Evolutionary conservation across 495 filamentous ascomycete species (phyloP).

Genomic region (Lophiostoma macrostomum): DNA sequence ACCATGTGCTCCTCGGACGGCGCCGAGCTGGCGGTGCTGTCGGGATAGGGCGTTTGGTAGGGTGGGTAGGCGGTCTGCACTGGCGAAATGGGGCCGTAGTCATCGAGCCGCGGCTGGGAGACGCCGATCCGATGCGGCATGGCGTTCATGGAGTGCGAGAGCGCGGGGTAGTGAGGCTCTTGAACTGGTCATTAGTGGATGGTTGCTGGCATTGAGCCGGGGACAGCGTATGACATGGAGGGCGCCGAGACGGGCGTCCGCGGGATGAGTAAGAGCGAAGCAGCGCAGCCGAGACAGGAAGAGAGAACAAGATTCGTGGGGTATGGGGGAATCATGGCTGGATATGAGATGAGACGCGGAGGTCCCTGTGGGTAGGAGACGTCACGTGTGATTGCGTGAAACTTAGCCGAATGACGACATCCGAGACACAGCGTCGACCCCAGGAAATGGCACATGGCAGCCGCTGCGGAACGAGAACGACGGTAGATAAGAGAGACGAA

Average conservation of each 20-base stretch:
- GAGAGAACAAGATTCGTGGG: slow-evolving; percentile 9
- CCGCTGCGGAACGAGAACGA: background rate
- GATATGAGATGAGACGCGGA: background rate
- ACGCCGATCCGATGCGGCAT: background rate
- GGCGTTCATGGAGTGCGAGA: slow-evolving; percentile 15
- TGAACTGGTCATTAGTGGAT: slow-evolving; percentile 5
- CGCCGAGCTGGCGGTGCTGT: slow-evolving; percentile 14
- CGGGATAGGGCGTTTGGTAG: slow-evolving; percentile 7
- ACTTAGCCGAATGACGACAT: slow-evolving; percentile 23
- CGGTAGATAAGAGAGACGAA: background rate
- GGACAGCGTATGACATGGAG: too few species aligned
- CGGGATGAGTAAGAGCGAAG: slow-evolving; percentile 1
- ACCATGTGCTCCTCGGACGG: slow-evolving; percentile 21
- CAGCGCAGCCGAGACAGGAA: too few species aligned
- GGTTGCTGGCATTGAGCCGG: slow-evolving; percentile 14
- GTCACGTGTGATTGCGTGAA: slow-evolving; percentile 26
- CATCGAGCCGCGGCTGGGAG: slow-evolving; percentile 8
- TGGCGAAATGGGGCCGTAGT: slow-evolving; percentile 11
- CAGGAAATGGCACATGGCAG: background rate
- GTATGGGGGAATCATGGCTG: background rate
- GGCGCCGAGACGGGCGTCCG: background rate
- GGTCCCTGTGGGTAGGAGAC: background rate
- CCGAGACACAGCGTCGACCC: slow-evolving; percentile 3
- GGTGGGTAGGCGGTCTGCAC: slow-evolving; percentile 12
- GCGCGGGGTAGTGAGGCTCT: slow-evolving; percentile 11